A percentile compares a stretch with the other conserved stretches of the same genome.
phyloP scores from a whole-genome alignment of 2,329 filamentous ascomycete genomes.

The Chrysoporthe deuterocubensis region DNA sequence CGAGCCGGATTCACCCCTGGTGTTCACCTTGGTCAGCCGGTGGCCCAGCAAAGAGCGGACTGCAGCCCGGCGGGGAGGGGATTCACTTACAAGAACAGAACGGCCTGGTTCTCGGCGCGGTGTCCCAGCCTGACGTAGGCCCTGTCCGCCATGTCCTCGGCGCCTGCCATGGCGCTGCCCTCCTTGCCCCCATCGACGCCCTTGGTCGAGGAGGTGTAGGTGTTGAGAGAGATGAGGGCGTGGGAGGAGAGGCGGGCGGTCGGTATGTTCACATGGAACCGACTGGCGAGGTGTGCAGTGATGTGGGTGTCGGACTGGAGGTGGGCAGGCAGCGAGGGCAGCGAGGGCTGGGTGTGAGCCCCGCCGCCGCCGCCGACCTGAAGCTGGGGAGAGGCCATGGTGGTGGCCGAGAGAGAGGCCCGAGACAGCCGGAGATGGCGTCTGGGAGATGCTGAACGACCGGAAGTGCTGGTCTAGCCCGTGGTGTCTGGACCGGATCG shows the following conservation, averaged over 20 bases:
- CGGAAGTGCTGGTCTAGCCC: constrained; percentile 1
- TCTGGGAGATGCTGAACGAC: constrained; percentile 20
- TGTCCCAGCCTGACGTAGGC: constrained; percentile 85
- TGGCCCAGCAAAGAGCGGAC: neutral
- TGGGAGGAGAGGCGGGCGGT: constrained; percentile 90
- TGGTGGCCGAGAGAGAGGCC: constrained; percentile 37
- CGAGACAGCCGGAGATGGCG: constrained; percentile 35
- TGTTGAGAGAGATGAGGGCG: constrained; percentile 90
- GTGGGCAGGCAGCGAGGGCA: constrained; percentile 86
- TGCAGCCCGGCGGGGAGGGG: neutral
- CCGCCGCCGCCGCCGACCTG: constrained; percentile 52
- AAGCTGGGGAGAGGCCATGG: constrained; percentile 63
- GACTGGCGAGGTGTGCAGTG: constrained; percentile 81
- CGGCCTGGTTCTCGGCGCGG: constrained; percentile 88
- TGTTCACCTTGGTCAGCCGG: constrained; percentile 28
- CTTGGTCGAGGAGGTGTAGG: constrained; percentile 86
- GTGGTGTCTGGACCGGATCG: neutral
- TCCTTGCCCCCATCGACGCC: constrained; percentile 90
- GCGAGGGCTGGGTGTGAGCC: constrained; percentile 79
- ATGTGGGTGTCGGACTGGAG: constrained; percentile 69
- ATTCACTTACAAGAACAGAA: constrained; percentile 82
- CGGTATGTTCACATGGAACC: constrained; percentile 89
- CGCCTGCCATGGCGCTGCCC: constrained; percentile 88
- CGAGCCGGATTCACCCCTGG: constrained; percentile 89
- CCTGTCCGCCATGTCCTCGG: constrained; percentile 86